Conservation (phyloP, 441 rosid genomes). For the Jatropha multifida region DNA sequence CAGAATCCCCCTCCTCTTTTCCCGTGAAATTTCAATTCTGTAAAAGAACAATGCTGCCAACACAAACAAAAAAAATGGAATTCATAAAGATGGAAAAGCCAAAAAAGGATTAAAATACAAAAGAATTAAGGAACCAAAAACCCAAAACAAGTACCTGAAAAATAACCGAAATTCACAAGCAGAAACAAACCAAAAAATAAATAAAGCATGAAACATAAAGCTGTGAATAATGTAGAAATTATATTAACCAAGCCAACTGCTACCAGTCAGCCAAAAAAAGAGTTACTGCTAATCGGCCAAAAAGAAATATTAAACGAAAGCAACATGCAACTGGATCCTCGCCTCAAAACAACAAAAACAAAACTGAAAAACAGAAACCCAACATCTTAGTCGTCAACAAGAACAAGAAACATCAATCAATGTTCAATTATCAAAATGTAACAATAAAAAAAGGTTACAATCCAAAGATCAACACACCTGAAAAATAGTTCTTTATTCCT, state of each 20-base stretch:
- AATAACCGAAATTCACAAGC: not conserved
- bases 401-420: not conserved
- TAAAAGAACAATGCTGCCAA: not conserved
- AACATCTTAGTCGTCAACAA: not conserved
- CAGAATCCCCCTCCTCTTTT: not conserved
- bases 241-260: conserved; percentile 8
- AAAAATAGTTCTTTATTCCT: not conserved
- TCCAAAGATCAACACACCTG: not conserved
- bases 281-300: too few species aligned
- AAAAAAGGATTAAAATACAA: not conserved
- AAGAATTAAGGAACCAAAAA: not conserved
- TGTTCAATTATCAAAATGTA: not conserved
- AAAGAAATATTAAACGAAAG: not conserved
- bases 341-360: not conserved
- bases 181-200: not conserved
- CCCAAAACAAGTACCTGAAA: not conserved
- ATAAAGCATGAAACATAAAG: not conserved
- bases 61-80: not conserved
- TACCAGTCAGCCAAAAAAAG: not conserved
- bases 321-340: conserved; percentile 2
- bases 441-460: not conserved
- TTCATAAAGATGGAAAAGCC: not conserved
- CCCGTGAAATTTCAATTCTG: not conserved
- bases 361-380: not conserved
- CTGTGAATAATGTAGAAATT: not conserved